A percentile compares a stretch with the other conserved stretches of the same genome.
Conservation (phyloP, 441 rosid genomes). For the Aquilaria agallochum region DNA sequence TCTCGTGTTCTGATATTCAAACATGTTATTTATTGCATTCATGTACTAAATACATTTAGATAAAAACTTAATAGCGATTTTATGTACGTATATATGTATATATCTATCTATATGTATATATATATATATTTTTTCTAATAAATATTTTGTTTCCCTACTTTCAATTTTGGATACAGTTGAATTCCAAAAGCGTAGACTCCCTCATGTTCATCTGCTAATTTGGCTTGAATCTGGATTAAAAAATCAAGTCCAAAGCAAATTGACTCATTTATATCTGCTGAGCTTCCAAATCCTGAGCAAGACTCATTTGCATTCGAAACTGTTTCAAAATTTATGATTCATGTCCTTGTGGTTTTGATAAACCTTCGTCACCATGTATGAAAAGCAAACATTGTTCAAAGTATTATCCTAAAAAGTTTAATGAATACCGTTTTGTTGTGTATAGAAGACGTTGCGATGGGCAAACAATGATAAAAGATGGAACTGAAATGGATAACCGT, state of each 20-base stretch:
- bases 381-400: too few species aligned
- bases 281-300: neutral
- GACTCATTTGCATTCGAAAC: neutral
- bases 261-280: neutral
- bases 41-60: too few species aligned
- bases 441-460: neutral
- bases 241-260: neutral
- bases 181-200: neutral
- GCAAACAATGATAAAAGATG: neutral
- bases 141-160: neutral
- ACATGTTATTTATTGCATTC: too few species aligned
- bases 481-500: neutral
- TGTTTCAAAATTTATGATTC: neutral
- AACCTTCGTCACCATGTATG: too few species aligned
- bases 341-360: neutral
- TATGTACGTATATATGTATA: too few species aligned
- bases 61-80: too few species aligned
- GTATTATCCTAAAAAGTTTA: neutral
- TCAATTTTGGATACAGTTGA: neutral
- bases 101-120: too few species aligned
- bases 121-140: too few species aligned
- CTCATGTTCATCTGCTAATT: slow-evolving; percentile 10
- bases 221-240: neutral
- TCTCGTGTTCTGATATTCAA: too few species aligned
- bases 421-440: neutral